Evolutionary conservation across 768 basidiomycete genomes (phyloP), one percentile per base, ranked within the genome.

Genomic region (Lactifluus subvellereus): DNA sequence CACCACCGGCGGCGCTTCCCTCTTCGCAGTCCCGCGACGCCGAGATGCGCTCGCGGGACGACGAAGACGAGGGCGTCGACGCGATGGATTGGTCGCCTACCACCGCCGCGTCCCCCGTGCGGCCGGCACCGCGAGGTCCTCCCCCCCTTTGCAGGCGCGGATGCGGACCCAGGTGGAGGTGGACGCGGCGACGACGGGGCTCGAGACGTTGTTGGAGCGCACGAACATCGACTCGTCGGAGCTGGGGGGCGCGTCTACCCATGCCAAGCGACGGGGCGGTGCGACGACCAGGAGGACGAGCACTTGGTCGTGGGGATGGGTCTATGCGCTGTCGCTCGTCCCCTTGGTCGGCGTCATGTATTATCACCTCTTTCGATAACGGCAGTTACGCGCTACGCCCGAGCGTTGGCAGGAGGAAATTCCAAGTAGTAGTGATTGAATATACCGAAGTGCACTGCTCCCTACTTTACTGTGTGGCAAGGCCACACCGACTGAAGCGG

Each of bases 11-110:
- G 4, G 18, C 7, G 16, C 47, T 4, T 5, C 7, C 61, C 62
- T 40, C 60, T 60, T 45, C 55, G 30, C 60, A 68, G 57, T 54
- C 68, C 68, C 60, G 69, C 65, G 40, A 71, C 10, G 75, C 54
- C 71, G 75, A 40, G 58, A 59, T 38, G 69, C 69, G 4, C 69
- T 72, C 42, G 70, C 74, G 42, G n/a, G 53, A 45, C n/a, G 62
- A 68, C 16, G 67, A 53, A 16, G 69, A 43, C 32, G 69, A 55
- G 30, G 78, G 40, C 38, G 69, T 53, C 20, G 78, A 82, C 53
- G 80, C 78, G 22, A 84, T 84, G 83, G 84, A 92, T 70, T 89
- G 87, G 89, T 80, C 79, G 13, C 88, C 89, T 0, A 84, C 84
- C 1, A 16, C 35, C 14, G 3, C 27, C 2, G 27, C 27, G 27